phyloP scores from a whole-genome alignment of 495 filamentous ascomycete genomes.

The Penicillium herquei region DNA sequence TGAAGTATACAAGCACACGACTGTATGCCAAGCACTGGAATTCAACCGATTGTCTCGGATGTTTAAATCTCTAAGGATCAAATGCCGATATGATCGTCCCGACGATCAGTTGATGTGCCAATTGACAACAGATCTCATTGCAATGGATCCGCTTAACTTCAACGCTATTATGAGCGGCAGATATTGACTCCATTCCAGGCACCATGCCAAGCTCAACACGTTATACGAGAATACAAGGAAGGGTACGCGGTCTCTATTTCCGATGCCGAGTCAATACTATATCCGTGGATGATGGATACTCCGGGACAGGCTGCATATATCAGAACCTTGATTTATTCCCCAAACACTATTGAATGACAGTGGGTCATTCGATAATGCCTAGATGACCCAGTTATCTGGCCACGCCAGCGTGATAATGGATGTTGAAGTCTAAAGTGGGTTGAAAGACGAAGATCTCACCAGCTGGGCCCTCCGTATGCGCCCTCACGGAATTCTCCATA shows the following conservation, averaged over 20 bases:
- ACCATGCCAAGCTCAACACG: too few species aligned
- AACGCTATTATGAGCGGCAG: not conserved
- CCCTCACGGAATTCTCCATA: too few species aligned
- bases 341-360: not conserved
- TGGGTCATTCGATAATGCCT: too few species aligned
- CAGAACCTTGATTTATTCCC: constrained; percentile 2
- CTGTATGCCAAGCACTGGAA: not conserved
- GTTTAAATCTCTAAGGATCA: not conserved
- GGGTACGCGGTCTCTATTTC: too few species aligned
- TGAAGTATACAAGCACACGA: too few species aligned
- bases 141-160: not conserved
- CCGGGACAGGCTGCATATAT: not conserved
- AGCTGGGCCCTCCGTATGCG: too few species aligned
- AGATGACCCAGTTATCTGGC: too few species aligned
- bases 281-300: not conserved
- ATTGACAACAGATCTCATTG: not conserved
- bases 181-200: too few species aligned
- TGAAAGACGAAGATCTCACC: too few species aligned
- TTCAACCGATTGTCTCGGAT: not conserved
- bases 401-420: not conserved
- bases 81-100: constrained; percentile 2
- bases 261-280: too few species aligned
- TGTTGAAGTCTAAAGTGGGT: not conserved
- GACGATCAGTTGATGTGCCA: not conserved
- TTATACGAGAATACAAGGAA: too few species aligned